These are phyloP conservation scores for Kitagawia praeruptora DNA, from an alignment of 129 eudicot genomes.

Conservation along the genomic window DNA sequence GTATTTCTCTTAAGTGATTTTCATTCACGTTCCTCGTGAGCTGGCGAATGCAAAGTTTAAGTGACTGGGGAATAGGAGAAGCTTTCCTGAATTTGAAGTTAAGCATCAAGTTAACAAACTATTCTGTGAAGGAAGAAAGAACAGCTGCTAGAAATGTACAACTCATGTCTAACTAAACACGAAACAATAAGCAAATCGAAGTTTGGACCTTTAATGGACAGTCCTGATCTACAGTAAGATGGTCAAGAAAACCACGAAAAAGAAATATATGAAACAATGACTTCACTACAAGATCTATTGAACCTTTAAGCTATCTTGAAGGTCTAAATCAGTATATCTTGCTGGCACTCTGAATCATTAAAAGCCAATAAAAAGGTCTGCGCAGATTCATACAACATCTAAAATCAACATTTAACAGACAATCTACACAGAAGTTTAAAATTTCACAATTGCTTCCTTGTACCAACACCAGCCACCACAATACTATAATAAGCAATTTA, in stretches of 20 bases:
- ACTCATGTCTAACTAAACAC: neutral
- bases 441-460: neutral
- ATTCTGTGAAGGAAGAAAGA: neutral
- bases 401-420: neutral
- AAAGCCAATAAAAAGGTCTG: neutral
- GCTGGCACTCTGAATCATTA: neutral
- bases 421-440: neutral
- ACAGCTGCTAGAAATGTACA: neutral
- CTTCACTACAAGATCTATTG: neutral
- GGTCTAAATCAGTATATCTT: neutral
- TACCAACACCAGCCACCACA: neutral
- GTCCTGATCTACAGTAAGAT: neutral
- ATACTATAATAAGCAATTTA: neutral
- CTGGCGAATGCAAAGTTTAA: slow-evolving; percentile 77
- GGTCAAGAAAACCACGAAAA: neutral
- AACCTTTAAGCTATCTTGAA: neutral
- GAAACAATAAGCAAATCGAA: neutral
- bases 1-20: slow-evolving; percentile 83
- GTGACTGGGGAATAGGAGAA: slow-evolving; percentile 69
- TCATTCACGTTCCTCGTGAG: slow-evolving; percentile 91
- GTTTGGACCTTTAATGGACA: neutral
- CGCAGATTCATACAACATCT: neutral
- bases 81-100: slow-evolving; percentile 47
- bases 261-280: neutral
- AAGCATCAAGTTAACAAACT: neutral